Percentiles rank a stretch among this genome's conserved stretches.
Evolutionary conservation across 2,329 filamentous ascomycete species (phyloP).

Genomic region (Cytospora chrysosperma): DNA sequence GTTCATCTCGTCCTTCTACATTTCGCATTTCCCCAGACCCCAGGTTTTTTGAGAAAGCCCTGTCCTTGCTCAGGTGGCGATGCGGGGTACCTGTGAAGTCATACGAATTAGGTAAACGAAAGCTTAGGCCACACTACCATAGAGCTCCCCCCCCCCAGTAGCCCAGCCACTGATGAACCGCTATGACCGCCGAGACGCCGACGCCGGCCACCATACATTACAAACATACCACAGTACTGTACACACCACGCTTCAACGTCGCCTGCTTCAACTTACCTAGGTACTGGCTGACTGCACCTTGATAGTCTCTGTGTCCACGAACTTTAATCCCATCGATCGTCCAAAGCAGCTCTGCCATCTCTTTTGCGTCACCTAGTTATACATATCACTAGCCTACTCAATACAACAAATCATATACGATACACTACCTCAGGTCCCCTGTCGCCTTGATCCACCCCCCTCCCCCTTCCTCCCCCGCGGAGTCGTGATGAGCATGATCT

Average conservation of each 20-base stretch:
- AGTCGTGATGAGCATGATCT: constrained; percentile 16
- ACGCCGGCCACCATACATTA: background rate
- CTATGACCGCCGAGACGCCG: background rate
- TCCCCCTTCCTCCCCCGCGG: background rate
- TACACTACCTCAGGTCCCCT: constrained; percentile 1
- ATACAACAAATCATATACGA: background rate
- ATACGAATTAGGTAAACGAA: background rate
- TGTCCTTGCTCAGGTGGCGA: background rate
- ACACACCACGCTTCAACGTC: background rate
- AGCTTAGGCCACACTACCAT: background rate
- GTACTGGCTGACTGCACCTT: background rate
- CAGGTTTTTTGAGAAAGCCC: constrained; percentile 5
- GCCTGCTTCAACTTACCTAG: background rate
- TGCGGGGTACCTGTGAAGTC: background rate
- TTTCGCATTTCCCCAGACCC: constrained; percentile 12
- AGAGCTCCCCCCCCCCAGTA: background rate
- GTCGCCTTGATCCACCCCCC: background rate
- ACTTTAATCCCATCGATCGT: background rate
- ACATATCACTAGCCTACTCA: background rate
- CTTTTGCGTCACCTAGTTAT: background rate
- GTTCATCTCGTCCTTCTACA: background rate
- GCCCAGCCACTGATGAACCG: background rate
- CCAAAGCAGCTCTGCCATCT: background rate
- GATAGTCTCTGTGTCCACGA: too few species aligned
- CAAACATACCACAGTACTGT: too few species aligned